Evolutionary conservation across 805 yeast genomes (phyloP).

Genomic region (Hanseniaspora nectarophila): DNA sequence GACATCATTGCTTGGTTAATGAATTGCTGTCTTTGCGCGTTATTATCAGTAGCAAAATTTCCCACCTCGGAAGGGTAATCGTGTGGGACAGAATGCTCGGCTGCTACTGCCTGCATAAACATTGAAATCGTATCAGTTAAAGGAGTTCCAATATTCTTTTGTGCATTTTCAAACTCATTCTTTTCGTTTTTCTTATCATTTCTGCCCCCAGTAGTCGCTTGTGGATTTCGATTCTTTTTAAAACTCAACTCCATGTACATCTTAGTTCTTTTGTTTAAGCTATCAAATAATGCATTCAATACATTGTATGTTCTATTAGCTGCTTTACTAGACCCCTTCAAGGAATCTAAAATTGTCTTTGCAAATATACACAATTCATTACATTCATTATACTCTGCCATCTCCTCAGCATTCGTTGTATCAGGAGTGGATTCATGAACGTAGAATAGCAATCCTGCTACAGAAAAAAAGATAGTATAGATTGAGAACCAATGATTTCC

Average conservation of each 20-base stretch:
- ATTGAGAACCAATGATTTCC: conserved; percentile 94
- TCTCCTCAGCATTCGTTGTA: conserved; percentile 32
- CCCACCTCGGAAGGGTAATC: conserved; percentile 12
- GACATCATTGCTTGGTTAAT: background rate
- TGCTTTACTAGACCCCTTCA: conserved; percentile 65
- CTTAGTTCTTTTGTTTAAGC: conserved; percentile 62
- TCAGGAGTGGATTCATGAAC: conserved; percentile 42
- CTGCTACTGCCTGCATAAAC: conserved; percentile 5
- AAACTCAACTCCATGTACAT: conserved; percentile 27
- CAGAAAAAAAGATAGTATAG: conserved; percentile 83
- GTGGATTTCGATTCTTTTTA: conserved; percentile 7
- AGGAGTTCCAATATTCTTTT: background rate
- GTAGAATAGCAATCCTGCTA: conserved; percentile 76
- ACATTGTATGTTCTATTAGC: conserved; percentile 72
- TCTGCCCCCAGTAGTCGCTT: background rate
- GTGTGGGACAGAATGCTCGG: background rate
- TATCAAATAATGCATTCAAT: conserved; percentile 68
- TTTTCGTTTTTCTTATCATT: conserved; percentile 15
- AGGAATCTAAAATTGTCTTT: conserved; percentile 52
- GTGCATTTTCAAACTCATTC: background rate
- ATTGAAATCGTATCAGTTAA: conserved; percentile 11
- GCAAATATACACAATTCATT: conserved; percentile 74
- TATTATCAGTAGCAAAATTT: conserved; percentile 15
- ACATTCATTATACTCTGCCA: conserved; percentile 43
- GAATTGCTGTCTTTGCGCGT: background rate